Base-by-base conservation (phyloP, 805 yeast genomes). In the Yarrowia yakushimensis region DNA sequence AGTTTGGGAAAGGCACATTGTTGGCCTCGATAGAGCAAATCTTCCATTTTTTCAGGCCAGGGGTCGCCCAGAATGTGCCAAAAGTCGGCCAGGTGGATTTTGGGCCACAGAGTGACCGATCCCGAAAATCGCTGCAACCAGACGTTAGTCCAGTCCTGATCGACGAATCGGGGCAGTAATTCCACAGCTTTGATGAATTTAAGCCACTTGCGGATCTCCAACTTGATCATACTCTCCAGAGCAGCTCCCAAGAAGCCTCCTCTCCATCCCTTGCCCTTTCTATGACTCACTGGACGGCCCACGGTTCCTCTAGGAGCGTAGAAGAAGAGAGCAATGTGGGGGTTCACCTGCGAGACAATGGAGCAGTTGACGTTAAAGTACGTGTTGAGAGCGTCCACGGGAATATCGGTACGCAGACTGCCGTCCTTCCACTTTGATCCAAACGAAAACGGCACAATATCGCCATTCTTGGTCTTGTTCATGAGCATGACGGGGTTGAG, bases 361-460 rank as follows among this genome's bases (percentile, higher is more conserved):
- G 90, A 80, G 71, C 86, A 88, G 70, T 84, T 87, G 34, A 85
- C 90, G 68, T 88, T 87, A 72, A 85, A 88, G 73, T 85, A 86
- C 9, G 87, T 82, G 74, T 87, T 87, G 65, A 88, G 76, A 0
- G 90, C 85, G 62, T 84, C 87, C 11, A 87, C 78, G 5, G 96
- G 96, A 9, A 88, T 83, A 71, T 88, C 96, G 0, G 96, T 88
- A 63, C 93, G 76, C 64, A 88, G 73, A 13, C 90, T 84, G 0
- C 96, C 94, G 73, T 88, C 96, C 67, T 85, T 80, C 88, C 91
- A 88, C 68, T 84, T 85, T 67, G 79, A 83, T 0, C 94, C 94
- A 68, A 87, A 79, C 20, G 88, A 83, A 69, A 85, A 87, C 1
- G 96, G 93, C 2, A 78, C 76, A 7, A 86, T 78, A 33, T 75